These are phyloP conservation scores for Trapa incisa DNA, from an alignment of 345 rosid species.

Conservation along the genomic window DNA sequence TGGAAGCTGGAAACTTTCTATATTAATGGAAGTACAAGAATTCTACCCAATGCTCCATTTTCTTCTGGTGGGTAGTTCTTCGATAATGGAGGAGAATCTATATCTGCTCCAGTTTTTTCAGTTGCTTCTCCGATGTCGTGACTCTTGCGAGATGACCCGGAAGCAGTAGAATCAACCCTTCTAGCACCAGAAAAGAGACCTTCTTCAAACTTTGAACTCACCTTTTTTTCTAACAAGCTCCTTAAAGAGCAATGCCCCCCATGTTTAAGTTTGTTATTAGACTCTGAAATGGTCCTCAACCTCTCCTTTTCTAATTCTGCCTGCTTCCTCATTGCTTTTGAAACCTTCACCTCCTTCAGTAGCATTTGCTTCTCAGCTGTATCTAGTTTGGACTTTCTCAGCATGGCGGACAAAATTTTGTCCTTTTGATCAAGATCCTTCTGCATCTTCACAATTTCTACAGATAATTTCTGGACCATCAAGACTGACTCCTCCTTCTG, in stretches of 20 bases:
- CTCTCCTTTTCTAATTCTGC: slow-evolving; percentile 59
- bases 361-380: slow-evolving; percentile 56
- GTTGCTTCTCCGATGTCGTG: slow-evolving; percentile 25
- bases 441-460: slow-evolving; percentile 44
- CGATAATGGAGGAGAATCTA: slow-evolving; percentile 20
- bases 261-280: slow-evolving; percentile 23
- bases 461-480: slow-evolving; percentile 41
- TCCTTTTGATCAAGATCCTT: slow-evolving; percentile 79
- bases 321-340: slow-evolving; percentile 54
- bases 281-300: slow-evolving; percentile 41
- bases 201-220: slow-evolving; percentile 25
- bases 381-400: slow-evolving; percentile 70
- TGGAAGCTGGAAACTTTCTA: no score
- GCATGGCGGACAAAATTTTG: slow-evolving; percentile 56
- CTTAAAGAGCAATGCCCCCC: slow-evolving; percentile 51
- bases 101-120: slow-evolving; percentile 10
- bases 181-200: slow-evolving; percentile 17
- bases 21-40: background rate
- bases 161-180: slow-evolving; percentile 7
- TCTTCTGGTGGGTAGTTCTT: slow-evolving; percentile 29
- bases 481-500: slow-evolving; percentile 46
- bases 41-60: slow-evolving; percentile 23
- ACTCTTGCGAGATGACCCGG: slow-evolving; percentile 24
- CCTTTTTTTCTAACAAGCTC: slow-evolving; percentile 51
- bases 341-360: slow-evolving; percentile 45